Evolutionary conservation across 768 basidiomycete genomes (phyloP), one percentile per base, ranked within the genome.

Genomic region (Coprinopsis cinerea): DNA sequence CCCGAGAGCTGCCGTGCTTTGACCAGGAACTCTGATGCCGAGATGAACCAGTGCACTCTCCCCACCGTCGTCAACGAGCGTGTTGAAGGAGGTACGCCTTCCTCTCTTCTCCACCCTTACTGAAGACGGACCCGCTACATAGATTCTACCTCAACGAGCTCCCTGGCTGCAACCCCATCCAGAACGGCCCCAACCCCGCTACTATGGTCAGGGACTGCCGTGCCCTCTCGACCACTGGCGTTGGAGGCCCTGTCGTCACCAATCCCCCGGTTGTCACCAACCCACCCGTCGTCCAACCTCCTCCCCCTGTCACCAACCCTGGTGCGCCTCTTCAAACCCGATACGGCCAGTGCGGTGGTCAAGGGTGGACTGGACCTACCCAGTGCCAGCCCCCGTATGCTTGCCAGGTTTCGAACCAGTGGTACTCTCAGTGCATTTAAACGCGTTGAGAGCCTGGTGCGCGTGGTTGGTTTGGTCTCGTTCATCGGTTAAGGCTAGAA

Each of bases 111-210:
- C 14, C 9, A 40, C 18, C 13, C 18, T 44, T 24, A 11, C 20
- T 26, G 18, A 44, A 15, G 42, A 7, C 39, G 18, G 9, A 20
- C 10, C 20, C 39, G 26, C 9, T 44, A 13, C n/a, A 1, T 20
- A 5, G 1, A n/a, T 18, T 6, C 37, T 18, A 18, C 27, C 23
- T 46, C 13, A 28, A n/a, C 44, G 44, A 25, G 15, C 44, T 46
- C 44, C 44, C 44, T 7, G 44, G 44, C 6, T 46, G 27, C 44
- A 34, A 46, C 44, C 44, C 44, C 28, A 14, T 46, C 26, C 44
- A 46, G 28, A 46, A 28, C 28, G 44, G 44, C 3, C 44, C 44
- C n/a, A 1, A 18, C 7, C 26, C 28, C 13, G 44, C 44, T 5
- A 46, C 44, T 13, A 46, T 46, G 44, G 23, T 46, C 25, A 7